These are phyloP conservation scores for Ottelia alismoides DNA, from an alignment of 106 monocot genomes.

Conservation along the genomic window DNA sequence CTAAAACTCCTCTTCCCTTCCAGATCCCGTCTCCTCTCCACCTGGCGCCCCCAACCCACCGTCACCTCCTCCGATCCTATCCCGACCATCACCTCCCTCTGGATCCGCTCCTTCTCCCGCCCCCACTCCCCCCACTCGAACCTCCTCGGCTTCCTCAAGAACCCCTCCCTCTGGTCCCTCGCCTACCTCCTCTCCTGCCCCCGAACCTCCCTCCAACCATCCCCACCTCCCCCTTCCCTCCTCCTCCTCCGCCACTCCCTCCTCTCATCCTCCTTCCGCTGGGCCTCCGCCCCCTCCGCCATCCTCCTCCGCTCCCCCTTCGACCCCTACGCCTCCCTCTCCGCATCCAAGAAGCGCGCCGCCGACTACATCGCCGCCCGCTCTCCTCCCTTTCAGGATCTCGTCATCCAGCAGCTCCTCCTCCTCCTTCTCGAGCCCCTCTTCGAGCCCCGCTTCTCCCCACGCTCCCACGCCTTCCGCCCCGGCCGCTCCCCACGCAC, in stretches of 20 bases:
- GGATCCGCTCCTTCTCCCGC: slow-evolving; percentile 61
- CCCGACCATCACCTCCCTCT: slow-evolving; percentile 43
- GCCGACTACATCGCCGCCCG: slow-evolving; percentile 49
- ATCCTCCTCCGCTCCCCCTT: slow-evolving; percentile 72
- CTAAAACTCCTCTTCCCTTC: too few relatives aligned
- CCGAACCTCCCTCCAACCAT: too few relatives aligned
- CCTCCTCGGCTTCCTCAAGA: slow-evolving; percentile 46
- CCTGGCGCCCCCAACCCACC: too few relatives aligned
- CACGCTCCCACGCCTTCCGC: slow-evolving; percentile 71
- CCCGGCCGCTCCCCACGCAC: slow-evolving; percentile 81
- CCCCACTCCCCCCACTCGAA: slow-evolving; percentile 46
- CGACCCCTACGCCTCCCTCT: slow-evolving; percentile 44
- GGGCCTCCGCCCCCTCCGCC: slow-evolving; percentile 42
- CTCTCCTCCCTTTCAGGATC: slow-evolving; percentile 79
- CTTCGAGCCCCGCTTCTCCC: slow-evolving; percentile 67
- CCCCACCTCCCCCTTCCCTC: too few relatives aligned
- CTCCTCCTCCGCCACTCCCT: slow-evolving; percentile 81
- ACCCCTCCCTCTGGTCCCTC: slow-evolving; percentile 66
- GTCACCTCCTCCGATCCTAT: slow-evolving; percentile 8
- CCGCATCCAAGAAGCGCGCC: slow-evolving; percentile 89
- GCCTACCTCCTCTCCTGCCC: slow-evolving; percentile 94
- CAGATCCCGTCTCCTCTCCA: too few relatives aligned
- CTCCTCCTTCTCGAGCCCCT: slow-evolving; percentile 82
- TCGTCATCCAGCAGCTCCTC: slow-evolving; percentile 76
- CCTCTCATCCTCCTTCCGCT: slow-evolving; percentile 37